Base-by-base conservation (phyloP, 2,329 filamentous ascomycete species). In the Aspergillus luchuensis region DNA sequence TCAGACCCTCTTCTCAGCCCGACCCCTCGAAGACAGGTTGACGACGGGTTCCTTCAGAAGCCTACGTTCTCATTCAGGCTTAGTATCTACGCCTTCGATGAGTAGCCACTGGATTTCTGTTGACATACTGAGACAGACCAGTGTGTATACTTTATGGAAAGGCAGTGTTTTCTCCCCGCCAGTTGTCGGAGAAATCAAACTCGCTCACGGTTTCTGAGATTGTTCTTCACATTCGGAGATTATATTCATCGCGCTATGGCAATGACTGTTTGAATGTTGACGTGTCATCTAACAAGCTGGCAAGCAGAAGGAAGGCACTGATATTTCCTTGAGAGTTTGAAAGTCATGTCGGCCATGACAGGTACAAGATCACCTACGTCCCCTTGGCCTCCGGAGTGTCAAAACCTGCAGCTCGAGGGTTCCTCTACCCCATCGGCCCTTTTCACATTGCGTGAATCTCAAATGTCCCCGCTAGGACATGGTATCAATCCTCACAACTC, bases 281-380 rank as follows among this genome's bases (percentile, higher is more conserved):
- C 55, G 28, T 41, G 52, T n/a, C 23, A 38, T 56, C 38, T 49
- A 43, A 49, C 30, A 50, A 45, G 53, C 62, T 49, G 58, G 50
- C 17, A 50, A 59, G 54, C 39, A 59, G 55, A 28, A 60, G 21
- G 53, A 56, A 50, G 33, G 49, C n/a, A 36, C 52, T 48, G 48
- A 8, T 45, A 41, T 38, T 50, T 52, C 5, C 25, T 33, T 38
- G 47, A 48, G 55, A 54, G 61, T 30, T 50, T 11, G 65, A 61
- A 66, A 65, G 57, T 53, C 49, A 67, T 66, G 69, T 68, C 65
- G 66, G 66, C 65, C 59, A 74, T 75, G 69, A 73, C 72, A 54
- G 72, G 72, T 49, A 66, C 70, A 56, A 71, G 68, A 63, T 72
- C 73, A 60, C 71, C 72, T 58, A 70, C 73, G 28, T 75, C 71